These are phyloP conservation scores for Kluyveromyces lactis DNA, from an alignment of 805 yeast genomes.

Conservation along the genomic window DNA sequence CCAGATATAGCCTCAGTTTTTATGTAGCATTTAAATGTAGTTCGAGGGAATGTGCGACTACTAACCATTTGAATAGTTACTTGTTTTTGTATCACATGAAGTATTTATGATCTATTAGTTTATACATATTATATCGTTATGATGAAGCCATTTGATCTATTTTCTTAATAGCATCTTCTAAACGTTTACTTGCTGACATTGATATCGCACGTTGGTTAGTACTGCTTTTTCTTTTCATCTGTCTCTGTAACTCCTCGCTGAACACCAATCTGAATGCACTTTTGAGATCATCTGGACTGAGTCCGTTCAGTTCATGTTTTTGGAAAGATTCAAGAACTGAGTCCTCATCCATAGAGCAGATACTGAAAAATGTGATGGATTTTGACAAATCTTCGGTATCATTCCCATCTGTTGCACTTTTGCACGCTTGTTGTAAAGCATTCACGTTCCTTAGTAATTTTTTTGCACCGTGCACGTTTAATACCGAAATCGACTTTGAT, in stretches of 20 bases:
- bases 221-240: constrained; percentile 13
- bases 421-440: constrained; percentile 23
- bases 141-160: constrained; percentile 4
- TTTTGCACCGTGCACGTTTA: constrained; percentile 26
- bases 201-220: constrained; percentile 12
- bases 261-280: constrained; percentile 24
- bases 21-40: too few relatives aligned
- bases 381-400: constrained; percentile 17
- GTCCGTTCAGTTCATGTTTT: constrained; percentile 12
- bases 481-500: constrained; percentile 16
- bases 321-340: constrained; percentile 15
- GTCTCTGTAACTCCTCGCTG: constrained; percentile 24
- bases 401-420: constrained; percentile 18
- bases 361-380: constrained; percentile 16
- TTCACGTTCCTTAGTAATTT: constrained; percentile 25
- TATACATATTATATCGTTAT: too few relatives aligned
- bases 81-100: too few relatives aligned
- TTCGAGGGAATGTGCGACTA: too few relatives aligned
- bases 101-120: too few relatives aligned
- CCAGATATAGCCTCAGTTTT: too few relatives aligned
- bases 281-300: constrained; percentile 17
- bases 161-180: constrained; percentile 20
- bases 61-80: too few relatives aligned
- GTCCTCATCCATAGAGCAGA: constrained; percentile 19
- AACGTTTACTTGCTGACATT: constrained; percentile 21